Conservation (phyloP, 768 basidiomycete species). For the Suillus decipiens region DNA sequence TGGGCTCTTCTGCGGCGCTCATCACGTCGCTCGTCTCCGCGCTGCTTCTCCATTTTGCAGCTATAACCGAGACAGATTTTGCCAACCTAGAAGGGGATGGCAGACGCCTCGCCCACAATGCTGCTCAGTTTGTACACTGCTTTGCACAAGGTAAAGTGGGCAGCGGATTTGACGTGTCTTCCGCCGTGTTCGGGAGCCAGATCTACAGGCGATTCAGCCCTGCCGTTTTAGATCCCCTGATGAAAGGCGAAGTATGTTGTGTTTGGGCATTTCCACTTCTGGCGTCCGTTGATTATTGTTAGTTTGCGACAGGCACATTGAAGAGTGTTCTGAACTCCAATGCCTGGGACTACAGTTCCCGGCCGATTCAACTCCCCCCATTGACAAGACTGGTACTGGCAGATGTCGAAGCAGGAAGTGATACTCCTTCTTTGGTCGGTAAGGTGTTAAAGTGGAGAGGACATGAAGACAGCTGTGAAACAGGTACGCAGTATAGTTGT, state of each 20-base stretch:
- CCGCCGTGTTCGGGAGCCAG: slow-evolving; percentile 94
- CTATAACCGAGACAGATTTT: slow-evolving; percentile 57
- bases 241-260: slow-evolving; percentile 44
- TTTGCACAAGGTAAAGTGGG: slow-evolving; percentile 98
- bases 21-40: slow-evolving; percentile 93
- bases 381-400: slow-evolving; percentile 84
- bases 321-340: slow-evolving; percentile 60
- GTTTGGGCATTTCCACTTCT: neutral
- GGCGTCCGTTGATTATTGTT: neutral
- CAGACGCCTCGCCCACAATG: slow-evolving; percentile 78
- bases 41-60: slow-evolving; percentile 73
- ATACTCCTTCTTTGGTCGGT: slow-evolving; percentile 92
- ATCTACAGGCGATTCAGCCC: slow-evolving; percentile 88
- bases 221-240: slow-evolving; percentile 61
- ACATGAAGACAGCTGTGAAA: slow-evolving; percentile 57
- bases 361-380: slow-evolving; percentile 81
- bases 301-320: slow-evolving; percentile 19
- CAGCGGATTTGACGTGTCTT: slow-evolving; percentile 94
- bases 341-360: slow-evolving; percentile 72
- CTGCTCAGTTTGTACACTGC: slow-evolving; percentile 94
- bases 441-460: slow-evolving; percentile 82
- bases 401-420: slow-evolving; percentile 94
- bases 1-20: slow-evolving; percentile 95
- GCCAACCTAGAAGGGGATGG: slow-evolving; percentile 44
- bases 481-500: slow-evolving; percentile 42